Base-by-base conservation (phyloP, 306 rosid species). In the Acmispon strigosus region DNA sequence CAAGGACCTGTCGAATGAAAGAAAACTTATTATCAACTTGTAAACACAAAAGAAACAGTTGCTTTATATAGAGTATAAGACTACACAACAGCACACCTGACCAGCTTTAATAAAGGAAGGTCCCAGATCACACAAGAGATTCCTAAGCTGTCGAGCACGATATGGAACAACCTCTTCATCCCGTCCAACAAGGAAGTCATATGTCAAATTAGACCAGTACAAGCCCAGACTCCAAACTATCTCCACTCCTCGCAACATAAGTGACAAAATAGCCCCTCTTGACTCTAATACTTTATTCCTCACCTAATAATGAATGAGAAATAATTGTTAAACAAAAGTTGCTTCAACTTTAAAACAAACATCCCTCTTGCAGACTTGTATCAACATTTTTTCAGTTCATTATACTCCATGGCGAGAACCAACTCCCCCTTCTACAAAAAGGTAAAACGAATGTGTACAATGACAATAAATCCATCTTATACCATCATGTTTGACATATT, bases 21-120 rank as follows among this genome's bases (percentile, higher is more conserved):
- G 41, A 71, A 57, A 59, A 66, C 49, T 72, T 79, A 56, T 76
- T 44, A 71, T 64, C 42, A 73, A 78, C 18, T 54, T 16, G 74
- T 61, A 76, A 58, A 72, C 48, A 13, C 36, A 59, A 58, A 55
- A 19, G 29, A 14, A 41, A 41, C 7, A 19, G 20, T 55, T 56
- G 63, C 55, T 43, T 44, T 54, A 13, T 54, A 13, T 49, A 18
- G 2, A 80, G 16, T 7, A 69, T 15, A 58, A 8, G 41, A 78
- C 45, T 63, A 29, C 75, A 68, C 34, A 70, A 19, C 49, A 78
- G 9, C 89, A 81, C 65, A 90, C 99, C 95, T 94, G 97, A 52
- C 97, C 99, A 17, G 92, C 99, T 87, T 94, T 94, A 74, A 94
- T 85, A 62, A 94, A 94, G 56, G 99, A 94, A 83, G 97, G 97